Percentiles rank a stretch among this genome's conserved stretches.
Evolutionary conservation across 2,329 filamentous ascomycete species (phyloP).

Genomic region (Cryphonectria nitschkei): DNA sequence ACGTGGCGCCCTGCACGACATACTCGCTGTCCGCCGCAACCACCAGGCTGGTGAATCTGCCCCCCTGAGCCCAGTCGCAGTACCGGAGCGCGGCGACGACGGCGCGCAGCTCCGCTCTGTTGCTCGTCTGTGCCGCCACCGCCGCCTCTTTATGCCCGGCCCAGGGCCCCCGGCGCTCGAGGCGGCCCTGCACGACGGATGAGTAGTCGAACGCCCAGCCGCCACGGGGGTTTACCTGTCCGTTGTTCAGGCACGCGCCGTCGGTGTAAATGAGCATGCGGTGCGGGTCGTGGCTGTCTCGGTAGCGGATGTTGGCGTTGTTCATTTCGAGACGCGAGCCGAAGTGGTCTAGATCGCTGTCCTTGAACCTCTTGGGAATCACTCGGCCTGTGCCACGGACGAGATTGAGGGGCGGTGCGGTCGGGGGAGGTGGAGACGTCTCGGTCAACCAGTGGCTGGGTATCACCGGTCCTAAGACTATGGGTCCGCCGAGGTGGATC

Average conservation of each 20-base stretch:
- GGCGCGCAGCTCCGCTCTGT: slow-evolving; percentile 60
- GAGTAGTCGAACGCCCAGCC: slow-evolving; percentile 43
- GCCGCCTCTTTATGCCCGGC: slow-evolving; percentile 35
- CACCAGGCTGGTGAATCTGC: slow-evolving; percentile 44
- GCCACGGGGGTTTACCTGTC: slow-evolving; percentile 38
- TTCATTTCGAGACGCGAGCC: too few relatives aligned
- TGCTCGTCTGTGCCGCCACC: slow-evolving; percentile 47
- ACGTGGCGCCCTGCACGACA: slow-evolving; percentile 49
- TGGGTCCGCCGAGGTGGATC: too few relatives aligned
- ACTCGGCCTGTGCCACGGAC: neutral
- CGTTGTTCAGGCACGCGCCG: slow-evolving; percentile 21
- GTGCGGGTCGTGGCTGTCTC: neutral
- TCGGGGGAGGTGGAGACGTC: too few relatives aligned
- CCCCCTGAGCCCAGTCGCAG: slow-evolving; percentile 47
- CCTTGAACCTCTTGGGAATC: neutral
- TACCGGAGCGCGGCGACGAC: slow-evolving; percentile 53
- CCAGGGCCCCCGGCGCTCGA: slow-evolving; percentile 49
- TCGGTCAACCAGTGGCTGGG: too few relatives aligned
- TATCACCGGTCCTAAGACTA: too few relatives aligned
- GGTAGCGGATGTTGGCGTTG: neutral
- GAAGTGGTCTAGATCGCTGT: too few relatives aligned
- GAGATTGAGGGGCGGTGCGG: too few relatives aligned
- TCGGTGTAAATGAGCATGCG: slow-evolving; percentile 15
- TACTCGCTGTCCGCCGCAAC: slow-evolving; percentile 60
- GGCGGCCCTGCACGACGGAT: slow-evolving; percentile 34